phyloP scores from a whole-genome alignment of 2,329 filamentous ascomycete species.

The Stachybotrys echinatus region DNA sequence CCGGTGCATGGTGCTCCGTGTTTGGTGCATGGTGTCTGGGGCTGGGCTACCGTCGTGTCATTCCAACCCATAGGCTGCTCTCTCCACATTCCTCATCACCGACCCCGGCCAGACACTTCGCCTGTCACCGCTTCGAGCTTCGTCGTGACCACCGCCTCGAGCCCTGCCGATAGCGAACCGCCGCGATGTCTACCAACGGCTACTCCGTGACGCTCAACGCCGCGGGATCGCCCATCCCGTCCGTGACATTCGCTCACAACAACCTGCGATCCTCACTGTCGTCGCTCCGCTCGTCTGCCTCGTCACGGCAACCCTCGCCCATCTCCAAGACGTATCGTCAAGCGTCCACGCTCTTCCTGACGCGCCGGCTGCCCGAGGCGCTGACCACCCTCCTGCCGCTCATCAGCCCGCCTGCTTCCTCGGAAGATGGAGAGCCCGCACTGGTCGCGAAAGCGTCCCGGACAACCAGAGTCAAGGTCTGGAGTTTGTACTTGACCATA shows the following conservation, averaged over 20 bases:
- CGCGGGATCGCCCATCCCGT: slow-evolving; percentile 27
- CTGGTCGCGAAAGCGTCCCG: slow-evolving; percentile 76
- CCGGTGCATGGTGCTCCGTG: background rate
- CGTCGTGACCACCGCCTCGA: background rate
- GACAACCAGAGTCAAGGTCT: slow-evolving; percentile 86
- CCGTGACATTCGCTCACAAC: slow-evolving; percentile 42
- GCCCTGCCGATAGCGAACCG: background rate
- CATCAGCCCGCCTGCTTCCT: slow-evolving; percentile 55
- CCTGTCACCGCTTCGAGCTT: background rate
- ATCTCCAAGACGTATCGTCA: slow-evolving; percentile 93
- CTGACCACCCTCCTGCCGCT: slow-evolving; percentile 80
- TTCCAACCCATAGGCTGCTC: too few relatives aligned
- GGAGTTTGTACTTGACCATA: slow-evolving; percentile 93
- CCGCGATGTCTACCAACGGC: slow-evolving; percentile 24
- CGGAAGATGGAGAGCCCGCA: slow-evolving; percentile 51
- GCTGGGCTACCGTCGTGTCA: too few relatives aligned
- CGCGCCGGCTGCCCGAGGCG: slow-evolving; percentile 85
- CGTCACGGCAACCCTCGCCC: slow-evolving; percentile 59
- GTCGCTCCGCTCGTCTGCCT: slow-evolving; percentile 58
- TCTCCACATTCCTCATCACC: background rate
- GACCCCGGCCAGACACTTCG: too few relatives aligned
- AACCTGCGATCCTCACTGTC: slow-evolving; percentile 62
- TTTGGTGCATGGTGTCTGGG: too few relatives aligned
- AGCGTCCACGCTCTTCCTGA: slow-evolving; percentile 89
- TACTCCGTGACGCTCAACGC: slow-evolving; percentile 40